phyloP scores from a whole-genome alignment of 73 alveolate genomes.

The Durusdinium trenchii region DNA sequence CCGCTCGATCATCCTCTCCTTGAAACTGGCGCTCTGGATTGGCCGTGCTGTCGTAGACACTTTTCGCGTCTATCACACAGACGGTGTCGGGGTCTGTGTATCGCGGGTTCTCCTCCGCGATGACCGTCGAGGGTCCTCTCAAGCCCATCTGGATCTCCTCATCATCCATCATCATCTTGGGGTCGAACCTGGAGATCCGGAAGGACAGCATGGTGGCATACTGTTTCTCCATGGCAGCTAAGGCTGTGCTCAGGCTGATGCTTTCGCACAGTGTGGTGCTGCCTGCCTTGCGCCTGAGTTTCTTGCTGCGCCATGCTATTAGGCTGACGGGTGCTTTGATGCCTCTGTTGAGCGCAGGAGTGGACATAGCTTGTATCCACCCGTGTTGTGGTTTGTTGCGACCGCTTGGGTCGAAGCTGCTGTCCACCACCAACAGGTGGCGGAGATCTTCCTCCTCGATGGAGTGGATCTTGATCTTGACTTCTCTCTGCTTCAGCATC shows the following conservation, averaged over 20 bases:
- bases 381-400: slow-evolving; percentile 26
- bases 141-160: neutral
- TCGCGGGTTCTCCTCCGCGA: neutral
- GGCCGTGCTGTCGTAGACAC: neutral
- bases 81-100: neutral
- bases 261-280: neutral
- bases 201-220: neutral
- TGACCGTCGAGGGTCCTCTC: neutral
- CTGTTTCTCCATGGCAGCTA: slow-evolving; percentile 14
- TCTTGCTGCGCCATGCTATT: neutral
- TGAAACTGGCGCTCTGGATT: neutral
- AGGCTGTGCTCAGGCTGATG: neutral
- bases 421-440: neutral
- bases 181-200: neutral
- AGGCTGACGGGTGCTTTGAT: neutral
- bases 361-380: neutral
- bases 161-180: neutral
- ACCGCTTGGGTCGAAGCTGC: neutral
- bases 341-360: neutral
- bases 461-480: neutral
- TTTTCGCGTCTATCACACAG: neutral
- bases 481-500: neutral
- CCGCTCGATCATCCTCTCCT: slow-evolving; percentile 26
- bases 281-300: slow-evolving; percentile 5
- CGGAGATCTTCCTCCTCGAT: neutral